Evolutionary conservation across 768 basidiomycete species (phyloP).

Genomic region (Mycena galopus): DNA sequence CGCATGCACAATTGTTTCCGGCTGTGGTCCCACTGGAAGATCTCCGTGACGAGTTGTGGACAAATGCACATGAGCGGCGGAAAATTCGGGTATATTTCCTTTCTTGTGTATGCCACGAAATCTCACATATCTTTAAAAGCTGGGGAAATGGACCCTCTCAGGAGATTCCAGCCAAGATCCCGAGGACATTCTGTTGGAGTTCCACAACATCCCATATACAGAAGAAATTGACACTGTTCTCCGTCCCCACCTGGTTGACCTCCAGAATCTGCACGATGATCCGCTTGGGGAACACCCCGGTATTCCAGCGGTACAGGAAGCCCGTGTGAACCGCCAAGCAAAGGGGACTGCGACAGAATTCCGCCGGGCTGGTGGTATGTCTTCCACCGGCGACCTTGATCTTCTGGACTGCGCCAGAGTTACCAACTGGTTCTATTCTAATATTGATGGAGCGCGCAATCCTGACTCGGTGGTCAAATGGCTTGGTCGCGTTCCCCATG

Average conservation of each 20-base stretch:
- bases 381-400: background rate
- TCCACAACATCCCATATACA: background rate
- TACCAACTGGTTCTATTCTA: slow-evolving; percentile 2
- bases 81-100: too few relatives aligned
- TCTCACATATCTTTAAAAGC: background rate
- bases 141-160: slow-evolving; percentile 6
- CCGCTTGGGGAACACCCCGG: background rate
- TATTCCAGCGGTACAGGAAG: background rate
- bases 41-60: too few relatives aligned
- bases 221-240: slow-evolving; percentile 4
- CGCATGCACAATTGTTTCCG: too few relatives aligned
- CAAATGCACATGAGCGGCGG: too few relatives aligned
- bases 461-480: background rate
- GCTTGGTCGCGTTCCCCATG: background rate
- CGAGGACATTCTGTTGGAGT: background rate
- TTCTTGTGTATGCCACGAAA: too few relatives aligned
- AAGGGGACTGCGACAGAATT: background rate
- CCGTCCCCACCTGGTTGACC: background rate
- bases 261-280: background rate
- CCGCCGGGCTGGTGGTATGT: background rate
- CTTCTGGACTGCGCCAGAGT: background rate
- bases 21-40: too few relatives aligned
- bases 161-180: background rate
- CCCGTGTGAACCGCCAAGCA: background rate
- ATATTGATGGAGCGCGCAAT: background rate